Base-by-base conservation (phyloP, 2,329 filamentous ascomycete genomes). In the Cladosporium austrohemisphaericum region DNA sequence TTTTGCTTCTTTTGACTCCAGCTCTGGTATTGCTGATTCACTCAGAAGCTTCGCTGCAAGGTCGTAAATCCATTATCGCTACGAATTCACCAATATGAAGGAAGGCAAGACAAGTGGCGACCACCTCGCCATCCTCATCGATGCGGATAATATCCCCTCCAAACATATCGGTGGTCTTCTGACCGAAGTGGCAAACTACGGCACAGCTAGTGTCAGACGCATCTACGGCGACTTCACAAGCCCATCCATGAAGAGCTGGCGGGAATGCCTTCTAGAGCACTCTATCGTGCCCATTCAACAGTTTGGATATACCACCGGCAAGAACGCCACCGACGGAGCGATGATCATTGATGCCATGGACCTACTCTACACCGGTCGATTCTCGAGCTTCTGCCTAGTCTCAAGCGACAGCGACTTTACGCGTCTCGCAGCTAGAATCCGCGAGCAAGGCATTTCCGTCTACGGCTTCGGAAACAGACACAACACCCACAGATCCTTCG, bases 301-400 rank as follows among this genome's bases (percentile, higher is more conserved):
- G 41, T 62, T 62, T 33, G 60, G 61, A 5, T 64, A 64, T 43
- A 65, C 62, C 1, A 60, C 53, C 1, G 57, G 57, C n/a, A 65
- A 65, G 46, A 65, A 65, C 16, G 57, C 62, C 14, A 66, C 62
- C 2, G 59, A 65, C 23, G 60, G 60, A 16, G 61, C 60, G 2
- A 67, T 68, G 65, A 67, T 67, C 35, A 66, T 65, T 20, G 60
- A 68, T 32, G 63, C 64, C 13, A 68, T 67, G 64, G 63, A 67
- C 43, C 52, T 68, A 11, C 52, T 68, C 5, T 65, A 66, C 51
- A 65, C 62, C 6, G 58, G 55, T 13, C 58, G 62, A n/a, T 65
- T 65, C 48, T 58, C 60, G 20, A 59, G 57, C 13, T 68, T 67
- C 50, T 68, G 63, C 43, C 50, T 66, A 19, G 63, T 65, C 13